Conservation (phyloP, 2,329 filamentous ascomycete species). For the Pseudogymnoascus sp. region DNA sequence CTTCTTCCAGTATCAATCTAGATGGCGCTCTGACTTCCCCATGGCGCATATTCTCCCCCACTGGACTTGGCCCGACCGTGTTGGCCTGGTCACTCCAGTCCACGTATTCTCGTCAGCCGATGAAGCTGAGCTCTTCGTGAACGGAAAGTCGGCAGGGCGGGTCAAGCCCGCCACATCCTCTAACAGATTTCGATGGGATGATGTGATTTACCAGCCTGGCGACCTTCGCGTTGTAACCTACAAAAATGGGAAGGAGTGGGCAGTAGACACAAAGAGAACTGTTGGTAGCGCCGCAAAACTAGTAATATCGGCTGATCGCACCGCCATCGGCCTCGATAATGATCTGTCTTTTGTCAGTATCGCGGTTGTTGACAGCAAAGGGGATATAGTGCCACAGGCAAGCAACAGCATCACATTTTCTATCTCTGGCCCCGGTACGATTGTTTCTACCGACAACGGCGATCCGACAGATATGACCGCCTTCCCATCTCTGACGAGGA, state of each 20-base stretch:
- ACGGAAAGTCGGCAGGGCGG: conserved; percentile 38
- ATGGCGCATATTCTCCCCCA: conserved; percentile 47
- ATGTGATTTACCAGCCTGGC: conserved; percentile 39
- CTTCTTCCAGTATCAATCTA: conserved; percentile 45
- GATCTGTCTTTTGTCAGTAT: conserved; percentile 41
- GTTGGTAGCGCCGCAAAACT: conserved; percentile 33
- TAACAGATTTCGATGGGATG: conserved; percentile 47
- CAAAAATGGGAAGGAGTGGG: conserved; percentile 40
- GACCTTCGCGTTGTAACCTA: conserved; percentile 39
- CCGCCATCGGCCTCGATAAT: conserved; percentile 33
- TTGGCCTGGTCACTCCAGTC: conserved; percentile 41
- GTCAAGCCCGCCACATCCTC: conserved; percentile 27
- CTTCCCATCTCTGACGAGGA: conserved; percentile 33
- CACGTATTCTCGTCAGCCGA: conserved; percentile 45
- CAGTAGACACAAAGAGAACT: conserved; percentile 33
- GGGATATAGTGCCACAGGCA: conserved; percentile 36
- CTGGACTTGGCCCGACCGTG: conserved; percentile 45
- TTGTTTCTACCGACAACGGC: conserved; percentile 45
- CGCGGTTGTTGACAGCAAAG: conserved; percentile 35
- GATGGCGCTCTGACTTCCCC: conserved; percentile 40
- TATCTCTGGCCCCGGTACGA: conserved; percentile 34
- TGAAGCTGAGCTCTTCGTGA: conserved; percentile 47
- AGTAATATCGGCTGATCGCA: conserved; percentile 33
- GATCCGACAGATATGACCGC: conserved; percentile 36
- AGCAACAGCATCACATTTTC: conserved; percentile 36